Evolutionary conservation across 768 basidiomycete species (phyloP).

Genomic region (Dendrothele bispora): DNA sequence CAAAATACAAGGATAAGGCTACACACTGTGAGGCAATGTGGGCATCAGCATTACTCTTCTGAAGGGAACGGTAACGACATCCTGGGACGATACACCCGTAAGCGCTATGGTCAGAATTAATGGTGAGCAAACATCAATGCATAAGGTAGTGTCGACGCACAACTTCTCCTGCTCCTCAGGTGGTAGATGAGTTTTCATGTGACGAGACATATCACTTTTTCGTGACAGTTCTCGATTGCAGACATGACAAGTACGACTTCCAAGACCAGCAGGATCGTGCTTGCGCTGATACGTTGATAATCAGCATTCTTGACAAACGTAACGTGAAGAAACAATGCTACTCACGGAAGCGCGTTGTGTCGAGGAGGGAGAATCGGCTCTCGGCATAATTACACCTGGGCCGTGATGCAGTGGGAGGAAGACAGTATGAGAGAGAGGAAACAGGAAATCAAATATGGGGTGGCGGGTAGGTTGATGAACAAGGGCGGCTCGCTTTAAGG

Average conservation of each 20-base stretch:
- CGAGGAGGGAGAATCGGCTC: background rate
- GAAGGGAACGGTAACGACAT: no score
- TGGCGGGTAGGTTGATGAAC: no score
- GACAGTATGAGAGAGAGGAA: no score
- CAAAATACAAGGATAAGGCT: no score
- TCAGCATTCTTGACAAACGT: background rate
- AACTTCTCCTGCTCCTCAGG: slow-evolving; percentile 12
- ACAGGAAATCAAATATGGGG: no score
- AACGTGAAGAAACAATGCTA: background rate
- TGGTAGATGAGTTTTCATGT: slow-evolving; percentile 18
- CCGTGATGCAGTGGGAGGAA: no score
- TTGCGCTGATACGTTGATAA: background rate
- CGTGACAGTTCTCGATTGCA: slow-evolving; percentile 18
- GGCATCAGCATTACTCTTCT: background rate
- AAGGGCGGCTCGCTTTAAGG: no score
- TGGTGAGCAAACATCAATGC: no score
- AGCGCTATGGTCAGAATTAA: no score
- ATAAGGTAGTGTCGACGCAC: slow-evolving; percentile 5
- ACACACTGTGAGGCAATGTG: slow-evolving; percentile 1
- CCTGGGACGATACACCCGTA: no score
- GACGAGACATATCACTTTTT: slow-evolving; percentile 18
- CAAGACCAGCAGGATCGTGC: background rate
- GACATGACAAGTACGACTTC: slow-evolving; percentile 10
- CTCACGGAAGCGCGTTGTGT: background rate
- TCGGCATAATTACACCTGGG: no score